phyloP scores from a whole-genome alignment of 2,329 filamentous ascomycete species.

The Talaromyces sp. region DNA sequence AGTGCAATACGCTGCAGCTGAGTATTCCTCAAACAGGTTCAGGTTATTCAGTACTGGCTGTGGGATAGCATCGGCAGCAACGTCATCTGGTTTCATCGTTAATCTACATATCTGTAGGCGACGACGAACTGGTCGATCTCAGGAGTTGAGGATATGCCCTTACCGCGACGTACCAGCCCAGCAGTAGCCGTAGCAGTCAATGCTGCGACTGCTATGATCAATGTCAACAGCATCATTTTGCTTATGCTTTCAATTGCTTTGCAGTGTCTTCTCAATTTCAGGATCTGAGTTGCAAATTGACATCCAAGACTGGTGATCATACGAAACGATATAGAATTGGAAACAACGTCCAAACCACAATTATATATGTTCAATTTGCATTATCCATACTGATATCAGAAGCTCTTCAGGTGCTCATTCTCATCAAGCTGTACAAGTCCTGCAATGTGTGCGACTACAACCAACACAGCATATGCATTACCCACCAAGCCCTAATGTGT shows the following conservation, averaged over 20 bases:
- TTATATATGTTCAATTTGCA: too few species aligned
- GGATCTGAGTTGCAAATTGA: too few species aligned
- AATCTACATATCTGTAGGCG: not conserved
- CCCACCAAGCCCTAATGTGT: not conserved
- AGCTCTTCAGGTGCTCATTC: not conserved
- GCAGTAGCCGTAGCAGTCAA: constrained; percentile 6
- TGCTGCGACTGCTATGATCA: not conserved
- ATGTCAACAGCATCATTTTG: not conserved
- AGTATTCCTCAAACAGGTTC: constrained; percentile 47
- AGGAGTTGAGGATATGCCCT: not conserved
- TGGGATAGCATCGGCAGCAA: constrained; percentile 21
- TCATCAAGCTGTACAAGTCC: not conserved
- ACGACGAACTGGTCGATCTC: too few species aligned
- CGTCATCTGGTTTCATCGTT: constrained; percentile 21
- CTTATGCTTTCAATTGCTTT: not conserved
- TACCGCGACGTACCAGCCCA: constrained; percentile 7
- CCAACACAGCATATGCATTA: not conserved
- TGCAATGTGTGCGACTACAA: not conserved
- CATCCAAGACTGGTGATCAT: too few species aligned
- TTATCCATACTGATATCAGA: not conserved
- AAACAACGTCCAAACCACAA: too few species aligned
- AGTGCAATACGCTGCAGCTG: constrained; percentile 50
- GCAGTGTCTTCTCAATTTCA: not conserved
- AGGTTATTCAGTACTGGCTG: constrained; percentile 39
- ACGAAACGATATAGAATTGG: too few species aligned